Evolutionary conservation across 2,329 filamentous ascomycete genomes (phyloP), one percentile per base, ranked within the genome.

Genomic region (Colletotrichum tropicale): DNA sequence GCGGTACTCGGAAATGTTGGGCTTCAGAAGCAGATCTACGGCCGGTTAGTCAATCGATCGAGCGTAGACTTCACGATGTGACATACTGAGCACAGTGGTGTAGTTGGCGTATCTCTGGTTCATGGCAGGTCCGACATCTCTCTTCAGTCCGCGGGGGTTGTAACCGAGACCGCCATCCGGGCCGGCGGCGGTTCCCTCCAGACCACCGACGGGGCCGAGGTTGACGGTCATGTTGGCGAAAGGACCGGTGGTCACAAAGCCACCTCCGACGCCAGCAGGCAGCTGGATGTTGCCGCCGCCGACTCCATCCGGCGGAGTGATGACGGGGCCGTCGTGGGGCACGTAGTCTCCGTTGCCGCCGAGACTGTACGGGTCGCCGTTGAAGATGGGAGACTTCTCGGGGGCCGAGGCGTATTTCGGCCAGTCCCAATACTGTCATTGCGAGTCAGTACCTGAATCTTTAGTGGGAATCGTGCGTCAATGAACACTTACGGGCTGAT

Each of bases 371-470:
- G 81, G 82, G 68, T 82, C 85, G n/a, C 86, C 86, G 68, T 87
- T 87, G 78, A 92, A 90, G 56, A 90, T 80, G 28, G 88, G 87
- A 1, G 89, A 90, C 74, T 86, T 83, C 60, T 81, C 74, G 71
- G 86, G 84, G n/a, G 88, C 86, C 3, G 80, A 75, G 12, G 80
- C 78, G 61, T 83, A 83, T 7, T 79, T 80, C 15, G 79, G 78
- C 84, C 84, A 86, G 72, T 85, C 81, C 82, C 84, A 84, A 75
- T 86, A 87, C 76, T 77, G 30, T 24, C 34, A 21, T 24, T 3
- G 9, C 6, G 24, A 28, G 64, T 55, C 16, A 64, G 24, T n/a
- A 5, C 18, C 24, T 13, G 32, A 6, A n/a, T 36, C 26, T 7
- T 7, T 10, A 8, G 18, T 60, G 12, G 8, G 9, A 21, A 30